These are phyloP conservation scores for Bretschneidera sinensis DNA, from an alignment of 345 rosid genomes.

Conservation along the genomic window DNA sequence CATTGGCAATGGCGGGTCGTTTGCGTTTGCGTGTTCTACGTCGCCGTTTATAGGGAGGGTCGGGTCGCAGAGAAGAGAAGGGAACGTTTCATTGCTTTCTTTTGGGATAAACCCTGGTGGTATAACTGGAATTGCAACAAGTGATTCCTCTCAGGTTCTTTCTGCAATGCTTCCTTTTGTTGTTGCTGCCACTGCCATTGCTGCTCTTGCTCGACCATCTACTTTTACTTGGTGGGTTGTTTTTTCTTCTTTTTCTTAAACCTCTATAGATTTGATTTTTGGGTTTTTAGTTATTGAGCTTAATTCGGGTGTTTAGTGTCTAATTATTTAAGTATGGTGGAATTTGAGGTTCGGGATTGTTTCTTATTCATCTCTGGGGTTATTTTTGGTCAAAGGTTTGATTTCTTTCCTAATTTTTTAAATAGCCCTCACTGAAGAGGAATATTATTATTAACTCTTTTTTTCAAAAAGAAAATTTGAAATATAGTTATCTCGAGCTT, in stretches of 20 bases:
- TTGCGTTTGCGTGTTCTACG: constrained; percentile 57
- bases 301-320: background rate
- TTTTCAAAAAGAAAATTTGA: no score
- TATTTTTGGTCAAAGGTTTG: background rate
- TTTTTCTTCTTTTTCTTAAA: constrained; percentile 1
- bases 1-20: constrained; percentile 21
- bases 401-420: background rate
- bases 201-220: constrained; percentile 80
- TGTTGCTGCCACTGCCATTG: constrained; percentile 75
- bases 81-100: constrained; percentile 62
- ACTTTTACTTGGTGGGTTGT: constrained; percentile 71
- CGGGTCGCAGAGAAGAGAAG: constrained; percentile 68
- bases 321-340: background rate
- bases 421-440: background rate
- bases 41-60: constrained; percentile 68
- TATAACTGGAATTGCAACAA: constrained; percentile 22
- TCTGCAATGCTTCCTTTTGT: constrained; percentile 93
- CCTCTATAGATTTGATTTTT: background rate
- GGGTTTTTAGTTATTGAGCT: background rate
- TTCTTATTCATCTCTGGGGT: background rate
- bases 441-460: no score
- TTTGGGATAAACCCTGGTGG: constrained; percentile 45
- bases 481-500: no score
- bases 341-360: background rate
- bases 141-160: constrained; percentile 61